Conservation (phyloP, 257 asterid species). For the Mitragyna speciosa region DNA sequence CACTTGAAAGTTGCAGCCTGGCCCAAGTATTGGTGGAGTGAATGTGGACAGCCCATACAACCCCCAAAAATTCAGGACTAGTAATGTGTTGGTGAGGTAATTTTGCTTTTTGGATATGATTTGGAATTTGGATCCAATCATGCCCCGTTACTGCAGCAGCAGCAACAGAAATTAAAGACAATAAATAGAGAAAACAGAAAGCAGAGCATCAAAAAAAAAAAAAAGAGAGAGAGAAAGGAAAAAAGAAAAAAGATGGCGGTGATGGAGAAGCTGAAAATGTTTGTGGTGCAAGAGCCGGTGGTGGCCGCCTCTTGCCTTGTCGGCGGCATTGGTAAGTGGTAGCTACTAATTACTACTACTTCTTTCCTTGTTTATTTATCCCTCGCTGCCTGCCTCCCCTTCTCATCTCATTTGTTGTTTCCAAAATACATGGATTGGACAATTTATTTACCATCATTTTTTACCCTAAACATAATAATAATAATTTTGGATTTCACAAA, state of each 20-base stretch:
- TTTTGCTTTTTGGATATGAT: no score
- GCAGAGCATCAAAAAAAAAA: background rate
- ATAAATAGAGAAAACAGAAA: background rate
- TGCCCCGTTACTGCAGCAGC: no score
- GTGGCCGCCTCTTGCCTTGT: constrained; percentile 85
- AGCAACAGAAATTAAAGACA: no score
- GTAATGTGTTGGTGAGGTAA: no score
- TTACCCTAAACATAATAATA: background rate
- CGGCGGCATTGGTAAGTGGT: constrained; percentile 89
- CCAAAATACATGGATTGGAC: no score
- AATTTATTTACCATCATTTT: no score
- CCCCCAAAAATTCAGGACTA: no score
- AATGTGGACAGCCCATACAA: background rate
- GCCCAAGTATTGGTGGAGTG: background rate
- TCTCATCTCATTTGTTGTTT: background rate
- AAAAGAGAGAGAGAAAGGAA: background rate
- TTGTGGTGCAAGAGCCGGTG: constrained; percentile 82
- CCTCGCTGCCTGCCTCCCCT: no score
- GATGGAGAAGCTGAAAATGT: constrained; percentile 72
- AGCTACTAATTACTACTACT: background rate
- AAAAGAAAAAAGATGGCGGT: constrained; percentile 53
- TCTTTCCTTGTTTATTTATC: no score
- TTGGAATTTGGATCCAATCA: no score
- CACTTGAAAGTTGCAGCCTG: no score
- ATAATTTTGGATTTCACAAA: no score